A percentile compares a stretch with the other conserved stretches of the same genome.
These are phyloP conservation scores for Cyberlindnera mississippiensis DNA, from an alignment of 805 yeast species.

Conservation along the genomic window DNA sequence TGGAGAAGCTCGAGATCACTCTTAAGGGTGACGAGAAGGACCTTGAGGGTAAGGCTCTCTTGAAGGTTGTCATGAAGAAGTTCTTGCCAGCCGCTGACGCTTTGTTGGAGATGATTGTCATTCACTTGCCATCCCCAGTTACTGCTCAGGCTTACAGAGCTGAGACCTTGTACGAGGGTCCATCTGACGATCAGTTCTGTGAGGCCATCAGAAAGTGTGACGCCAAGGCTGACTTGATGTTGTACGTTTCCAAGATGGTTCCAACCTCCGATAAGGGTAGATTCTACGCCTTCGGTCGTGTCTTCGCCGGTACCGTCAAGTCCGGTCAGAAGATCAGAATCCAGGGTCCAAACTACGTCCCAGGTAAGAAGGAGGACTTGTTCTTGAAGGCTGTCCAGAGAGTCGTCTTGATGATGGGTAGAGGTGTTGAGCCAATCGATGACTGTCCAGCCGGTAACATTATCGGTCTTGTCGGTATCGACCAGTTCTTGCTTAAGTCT, in stretches of 20 bases:
- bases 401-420: conserved; percentile 99
- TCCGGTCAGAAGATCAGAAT: conserved; percentile 99
- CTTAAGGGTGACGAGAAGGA: conserved; percentile 97
- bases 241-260: conserved; percentile 99
- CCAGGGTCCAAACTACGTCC: conserved; percentile 99
- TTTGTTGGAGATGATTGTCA: conserved; percentile 95
- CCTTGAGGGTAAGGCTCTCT: conserved; percentile 96
- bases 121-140: conserved; percentile 99
- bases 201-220: conserved; percentile 96
- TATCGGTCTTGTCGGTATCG: conserved; percentile 99
- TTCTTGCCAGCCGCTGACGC: conserved; percentile 99
- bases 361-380: conserved; percentile 97
- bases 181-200: conserved; percentile 86
- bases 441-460: conserved; percentile 99
- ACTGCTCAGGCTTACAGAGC: conserved; percentile 99
- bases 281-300: conserved; percentile 99
- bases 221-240: conserved; percentile 96
- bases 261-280: conserved; percentile 99
- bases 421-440: conserved; percentile 95
- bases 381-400: conserved; percentile 98
- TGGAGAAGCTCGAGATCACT: conserved; percentile 89
- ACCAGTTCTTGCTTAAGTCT: conserved; percentile 98
- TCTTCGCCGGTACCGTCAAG: conserved; percentile 98
- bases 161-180: conserved; percentile 98
- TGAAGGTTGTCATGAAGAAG: conserved; percentile 98